phyloP scores from a whole-genome alignment of 2,329 filamentous ascomycete genomes.

The Fusarium sambucinum region DNA sequence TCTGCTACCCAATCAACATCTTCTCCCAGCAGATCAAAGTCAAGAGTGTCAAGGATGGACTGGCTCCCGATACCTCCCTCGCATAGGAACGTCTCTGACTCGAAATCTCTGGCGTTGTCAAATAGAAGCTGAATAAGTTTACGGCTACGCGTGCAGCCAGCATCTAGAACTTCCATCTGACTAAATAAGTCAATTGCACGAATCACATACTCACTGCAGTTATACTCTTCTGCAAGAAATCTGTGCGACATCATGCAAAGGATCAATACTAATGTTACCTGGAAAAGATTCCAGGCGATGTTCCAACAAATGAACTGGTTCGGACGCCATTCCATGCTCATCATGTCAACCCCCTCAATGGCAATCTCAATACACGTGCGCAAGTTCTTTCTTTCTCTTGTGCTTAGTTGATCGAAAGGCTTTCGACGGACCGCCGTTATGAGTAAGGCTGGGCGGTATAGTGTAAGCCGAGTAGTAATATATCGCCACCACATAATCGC shows the following conservation, averaged over 20 bases:
- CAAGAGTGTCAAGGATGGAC: conserved; percentile 1
- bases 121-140: conserved; percentile 5
- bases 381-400: no score
- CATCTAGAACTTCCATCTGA: neutral
- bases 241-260: neutral
- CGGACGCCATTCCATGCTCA: neutral
- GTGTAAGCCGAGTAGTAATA: conserved; percentile 8
- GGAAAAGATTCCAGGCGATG: conserved; percentile 16
- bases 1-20: conserved; percentile 7
- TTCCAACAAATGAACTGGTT: conserved; percentile 19
- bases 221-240: neutral
- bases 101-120: neutral
- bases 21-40: conserved; percentile 4
- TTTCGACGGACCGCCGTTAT: neutral
- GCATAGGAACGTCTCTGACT: neutral
- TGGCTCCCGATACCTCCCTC: neutral
- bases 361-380: conserved; percentile 3
- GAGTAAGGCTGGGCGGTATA: conserved; percentile 18
- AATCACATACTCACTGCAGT: neutral
- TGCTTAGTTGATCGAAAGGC: neutral
- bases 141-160: conserved; percentile 10
- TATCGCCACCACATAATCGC: conserved; percentile 1
- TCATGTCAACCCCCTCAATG: neutral
- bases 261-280: conserved; percentile 5
- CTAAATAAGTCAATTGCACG: neutral